phyloP scores from a whole-genome alignment of 805 yeast species.

The Isabelozyma gotoi region DNA sequence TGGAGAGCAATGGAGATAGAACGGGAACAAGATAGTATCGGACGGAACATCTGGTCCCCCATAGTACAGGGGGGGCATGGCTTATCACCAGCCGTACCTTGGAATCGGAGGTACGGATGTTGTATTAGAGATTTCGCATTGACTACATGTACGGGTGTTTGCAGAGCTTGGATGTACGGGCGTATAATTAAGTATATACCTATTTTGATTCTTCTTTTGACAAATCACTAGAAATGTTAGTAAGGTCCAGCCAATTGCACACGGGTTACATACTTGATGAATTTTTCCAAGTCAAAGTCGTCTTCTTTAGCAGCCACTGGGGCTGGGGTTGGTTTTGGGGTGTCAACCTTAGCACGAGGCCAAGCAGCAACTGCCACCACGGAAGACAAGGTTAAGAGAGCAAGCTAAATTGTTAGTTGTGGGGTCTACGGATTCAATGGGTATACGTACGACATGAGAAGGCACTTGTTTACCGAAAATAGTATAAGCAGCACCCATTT shows the following conservation, averaged over 20 bases:
- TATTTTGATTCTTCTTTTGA: constrained; percentile 42
- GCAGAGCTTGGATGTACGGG: not conserved
- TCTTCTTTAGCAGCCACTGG: constrained; percentile 32
- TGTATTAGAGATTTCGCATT: not conserved
- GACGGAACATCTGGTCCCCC: too few species aligned
- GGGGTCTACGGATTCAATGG: not conserved
- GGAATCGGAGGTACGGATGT: not conserved
- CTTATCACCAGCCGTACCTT: not conserved
- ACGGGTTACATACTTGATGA: constrained; percentile 36
- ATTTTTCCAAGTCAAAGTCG: constrained; percentile 44
- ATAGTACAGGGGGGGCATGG: not conserved
- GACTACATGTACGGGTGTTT: not conserved
- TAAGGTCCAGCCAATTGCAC: constrained; percentile 3
- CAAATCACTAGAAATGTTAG: constrained; percentile 35
- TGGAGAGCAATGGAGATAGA: too few species aligned
- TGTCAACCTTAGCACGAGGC: constrained; percentile 29
- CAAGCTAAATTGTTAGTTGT: constrained; percentile 27
- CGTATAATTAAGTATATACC: not conserved
- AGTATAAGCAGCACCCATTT: constrained; percentile 43
- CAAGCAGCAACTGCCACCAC: constrained; percentile 37
- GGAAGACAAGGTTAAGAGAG: constrained; percentile 40
- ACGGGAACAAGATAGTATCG: too few species aligned
- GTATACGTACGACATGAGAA: constrained; percentile 40
- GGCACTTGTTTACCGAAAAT: constrained; percentile 47
- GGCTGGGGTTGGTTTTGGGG: constrained; percentile 21